Conservation (phyloP, 805 yeast species). For the Cephaloascus albidus region DNA sequence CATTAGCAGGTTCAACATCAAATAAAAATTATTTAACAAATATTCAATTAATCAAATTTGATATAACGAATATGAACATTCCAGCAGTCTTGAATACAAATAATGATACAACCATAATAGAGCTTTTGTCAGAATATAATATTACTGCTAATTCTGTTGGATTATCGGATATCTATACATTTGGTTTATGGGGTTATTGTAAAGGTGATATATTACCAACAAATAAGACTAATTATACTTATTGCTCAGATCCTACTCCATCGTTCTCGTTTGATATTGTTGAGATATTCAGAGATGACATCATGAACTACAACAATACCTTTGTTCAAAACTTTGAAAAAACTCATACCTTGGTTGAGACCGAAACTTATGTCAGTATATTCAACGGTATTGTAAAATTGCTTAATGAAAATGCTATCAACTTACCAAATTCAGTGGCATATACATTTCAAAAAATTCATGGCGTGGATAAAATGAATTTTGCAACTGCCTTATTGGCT, state of each 20-base stretch:
- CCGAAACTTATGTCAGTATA: neutral
- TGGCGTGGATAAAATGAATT: neutral
- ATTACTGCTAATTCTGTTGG: neutral
- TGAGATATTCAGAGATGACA: neutral
- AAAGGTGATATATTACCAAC: neutral
- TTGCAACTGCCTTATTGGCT: neutral
- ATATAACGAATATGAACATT: neutral
- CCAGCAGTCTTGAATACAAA: neutral
- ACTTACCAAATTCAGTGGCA: neutral
- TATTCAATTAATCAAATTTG: neutral
- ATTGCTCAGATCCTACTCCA: neutral
- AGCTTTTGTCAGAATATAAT: neutral
- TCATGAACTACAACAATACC: neutral
- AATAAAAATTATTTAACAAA: neutral
- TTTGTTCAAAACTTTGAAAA: neutral
- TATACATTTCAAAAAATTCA: neutral
- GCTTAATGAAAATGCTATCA: neutral
- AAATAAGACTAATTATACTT: neutral
- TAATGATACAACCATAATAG: neutral
- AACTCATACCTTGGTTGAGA: neutral
- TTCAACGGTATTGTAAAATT: neutral
- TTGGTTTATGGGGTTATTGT: conserved; percentile 1
- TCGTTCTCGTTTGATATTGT: neutral
- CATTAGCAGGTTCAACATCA: neutral
- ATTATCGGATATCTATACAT: neutral